Base-by-base conservation (phyloP, 2,329 filamentous ascomycete genomes). In the Microdochium bolleyi region DNA sequence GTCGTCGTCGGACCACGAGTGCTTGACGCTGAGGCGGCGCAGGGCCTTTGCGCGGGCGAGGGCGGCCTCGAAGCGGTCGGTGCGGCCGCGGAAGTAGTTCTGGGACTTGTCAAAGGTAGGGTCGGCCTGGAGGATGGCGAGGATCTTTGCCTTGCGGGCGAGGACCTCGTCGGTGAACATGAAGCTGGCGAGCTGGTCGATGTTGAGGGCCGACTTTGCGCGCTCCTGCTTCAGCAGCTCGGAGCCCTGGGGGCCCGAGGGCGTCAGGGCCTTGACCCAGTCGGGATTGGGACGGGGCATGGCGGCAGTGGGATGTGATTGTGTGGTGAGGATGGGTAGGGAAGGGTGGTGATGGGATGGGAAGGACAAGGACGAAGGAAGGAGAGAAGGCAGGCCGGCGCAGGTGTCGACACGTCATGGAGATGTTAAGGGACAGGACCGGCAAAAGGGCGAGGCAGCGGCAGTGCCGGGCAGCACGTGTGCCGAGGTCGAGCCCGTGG, bases 71-170 rank as follows among this genome's bases (percentile, higher is more conserved):
- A 91, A 84, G 49, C 83, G 78, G 56, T 88, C 85, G 24, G 81
- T 76, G 48, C 88, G 75, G 44, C 87, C 86, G 58, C 82, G 77
- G 66, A 88, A 88, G 70, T 89, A 89, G 65, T 90, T 89, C 58
- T 87, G 83, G 2, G 83, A 83, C 71, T 91, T 92, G 69, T 91
- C 85, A 59, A 92, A 91, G 53, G 89, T 77, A 51, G 81, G 79
- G 54, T 92, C 85, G 0, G 75, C 66, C 60, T 84, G 73, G 4
- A 92, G 76, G n/a, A 89, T 76, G 49, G 78, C 70, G 5, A 89
- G 71, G 25, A 92, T 76, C 24, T 72, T 72, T 2, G 78, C 70
- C 61, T 85, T 83, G 46, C 79, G 75, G 53, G 84, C 75, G 11
- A 90, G 73, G 4, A 75, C 75, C 54, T 85, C 77, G 61, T 82